A percentile compares a stretch with the other conserved stretches of the same genome.
phyloP scores from a whole-genome alignment of 2,329 filamentous ascomycete genomes.

The Fusarium sp. region DNA sequence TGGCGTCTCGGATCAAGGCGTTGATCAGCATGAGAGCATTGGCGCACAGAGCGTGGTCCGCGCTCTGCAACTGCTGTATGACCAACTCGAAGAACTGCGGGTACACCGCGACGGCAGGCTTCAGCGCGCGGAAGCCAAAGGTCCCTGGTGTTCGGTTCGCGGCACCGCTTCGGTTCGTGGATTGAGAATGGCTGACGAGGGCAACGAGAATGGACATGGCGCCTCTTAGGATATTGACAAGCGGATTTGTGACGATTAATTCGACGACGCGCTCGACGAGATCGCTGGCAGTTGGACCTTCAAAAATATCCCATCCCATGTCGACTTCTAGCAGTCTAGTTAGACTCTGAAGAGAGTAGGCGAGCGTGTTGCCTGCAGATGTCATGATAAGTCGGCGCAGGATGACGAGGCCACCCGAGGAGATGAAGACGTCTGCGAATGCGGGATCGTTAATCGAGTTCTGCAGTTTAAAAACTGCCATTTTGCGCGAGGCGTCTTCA shows the following conservation, averaged over 20 bases:
- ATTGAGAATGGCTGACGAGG: slow-evolving; percentile 86
- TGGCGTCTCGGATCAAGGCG: slow-evolving; percentile 89
- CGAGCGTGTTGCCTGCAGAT: slow-evolving; percentile 90
- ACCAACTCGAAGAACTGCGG: slow-evolving; percentile 95
- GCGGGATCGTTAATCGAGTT: slow-evolving; percentile 93
- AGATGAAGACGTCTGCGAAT: slow-evolving; percentile 96
- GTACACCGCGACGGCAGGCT: slow-evolving; percentile 89
- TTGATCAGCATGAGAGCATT: slow-evolving; percentile 97
- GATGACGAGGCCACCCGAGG: slow-evolving; percentile 83
- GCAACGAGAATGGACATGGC: slow-evolving; percentile 97
- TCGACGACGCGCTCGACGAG: slow-evolving; percentile 83
- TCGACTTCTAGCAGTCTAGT: slow-evolving; percentile 91
- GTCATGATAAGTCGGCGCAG: slow-evolving; percentile 84
- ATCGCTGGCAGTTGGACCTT: slow-evolving; percentile 68
- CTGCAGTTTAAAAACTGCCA: slow-evolving; percentile 99
- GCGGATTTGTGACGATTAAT: slow-evolving; percentile 90
- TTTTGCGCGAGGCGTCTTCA: slow-evolving; percentile 93
- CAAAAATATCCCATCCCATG: slow-evolving; percentile 95
- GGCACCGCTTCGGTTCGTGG: slow-evolving; percentile 52
- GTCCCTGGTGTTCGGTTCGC: slow-evolving; percentile 60
- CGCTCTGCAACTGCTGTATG: slow-evolving; percentile 88
- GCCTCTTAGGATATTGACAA: slow-evolving; percentile 96
- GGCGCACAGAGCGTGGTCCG: slow-evolving; percentile 93
- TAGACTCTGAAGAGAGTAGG: slow-evolving; percentile 91
- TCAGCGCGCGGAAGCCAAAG: slow-evolving; percentile 90